Evolutionary conservation across 2,329 filamentous ascomycete genomes (phyloP).

Genomic region (Harringtonia lauricola): DNA sequence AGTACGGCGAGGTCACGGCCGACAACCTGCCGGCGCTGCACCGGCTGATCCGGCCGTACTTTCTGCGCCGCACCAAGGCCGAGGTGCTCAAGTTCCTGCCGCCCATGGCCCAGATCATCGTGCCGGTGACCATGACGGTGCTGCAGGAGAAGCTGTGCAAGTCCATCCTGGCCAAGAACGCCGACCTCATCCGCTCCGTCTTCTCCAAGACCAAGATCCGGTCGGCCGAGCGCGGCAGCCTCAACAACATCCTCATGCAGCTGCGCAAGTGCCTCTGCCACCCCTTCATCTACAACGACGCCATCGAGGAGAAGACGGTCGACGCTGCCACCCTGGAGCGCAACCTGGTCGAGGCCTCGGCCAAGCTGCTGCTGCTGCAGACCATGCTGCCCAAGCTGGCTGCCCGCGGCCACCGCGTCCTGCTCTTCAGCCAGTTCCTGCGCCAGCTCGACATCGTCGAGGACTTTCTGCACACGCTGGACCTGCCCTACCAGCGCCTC

Average conservation of each 20-base stretch:
- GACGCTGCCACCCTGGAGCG: conserved; percentile 53
- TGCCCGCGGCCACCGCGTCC: conserved; percentile 75
- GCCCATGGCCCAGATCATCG: conserved; percentile 86
- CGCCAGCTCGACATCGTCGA: conserved; percentile 82
- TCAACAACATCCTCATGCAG: conserved; percentile 95
- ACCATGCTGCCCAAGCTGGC: conserved; percentile 79
- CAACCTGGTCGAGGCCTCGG: conserved; percentile 83
- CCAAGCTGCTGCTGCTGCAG: conserved; percentile 76
- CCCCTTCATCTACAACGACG: conserved; percentile 84
- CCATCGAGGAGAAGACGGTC: conserved; percentile 73
- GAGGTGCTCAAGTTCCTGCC: conserved; percentile 87
- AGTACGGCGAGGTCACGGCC: conserved; percentile 68
- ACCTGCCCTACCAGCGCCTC: conserved; percentile 64
- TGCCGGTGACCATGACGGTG: conserved; percentile 90
- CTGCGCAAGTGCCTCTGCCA: conserved; percentile 90
- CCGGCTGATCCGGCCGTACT: conserved; percentile 65
- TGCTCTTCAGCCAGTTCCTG: conserved; percentile 95
- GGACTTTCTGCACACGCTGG: conserved; percentile 74
- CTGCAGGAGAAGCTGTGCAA: conserved; percentile 92
- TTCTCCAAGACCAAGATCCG: conserved; percentile 61
- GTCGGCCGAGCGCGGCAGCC: conserved; percentile 60
- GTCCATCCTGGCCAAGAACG: conserved; percentile 84
- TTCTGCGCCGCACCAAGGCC: conserved; percentile 69
- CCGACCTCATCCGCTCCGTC: conserved; percentile 77
- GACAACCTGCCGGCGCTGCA: conserved; percentile 77